Evolutionary conservation across 164 flowering plant species (phyloP), one percentile per base, ranked within the genome.

Genomic region (Piper longum): DNA sequence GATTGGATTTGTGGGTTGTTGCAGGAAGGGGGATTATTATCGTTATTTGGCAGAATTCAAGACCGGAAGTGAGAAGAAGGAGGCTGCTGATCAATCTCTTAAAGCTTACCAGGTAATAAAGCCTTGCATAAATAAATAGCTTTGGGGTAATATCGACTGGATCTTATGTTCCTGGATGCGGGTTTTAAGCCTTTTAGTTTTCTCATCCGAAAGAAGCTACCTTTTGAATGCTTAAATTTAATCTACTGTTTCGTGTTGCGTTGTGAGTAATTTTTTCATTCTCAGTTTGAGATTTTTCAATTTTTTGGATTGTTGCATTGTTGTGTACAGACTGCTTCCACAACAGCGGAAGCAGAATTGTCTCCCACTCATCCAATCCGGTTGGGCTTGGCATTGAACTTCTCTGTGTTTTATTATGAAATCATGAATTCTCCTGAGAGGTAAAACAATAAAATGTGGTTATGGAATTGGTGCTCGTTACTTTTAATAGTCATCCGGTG

Each of bases 281-380:
- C 19, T 39, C 36, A 19, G 39, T 41, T 19, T 2, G 60, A 16
- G 26, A 18, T 18, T 56, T 56, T 16, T 17, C 11, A 40, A 41
- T 43, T 40, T 16, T 43, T 54, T 36, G 44, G 19, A 13, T 64
- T 60, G 55, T 9, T 60, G 39, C 40, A 36, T 54, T 18, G 43
- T 43, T 26, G 9, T 43, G 13, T 55, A 9, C 68, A 85, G 96
- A 84, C 89, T 76, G 96, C 93, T 66, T 74, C 89, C 19, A 74
- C 77, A 62, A 71, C 80, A 36, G 96, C 96, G 48, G 81, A 64
- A 54, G 73, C 83, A 14, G 96, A 89, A 42, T 91, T 89, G 57
- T 85, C 93, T 41, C 78, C 96, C 56, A 89, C 96, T 43, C 96
- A 89, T 70, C 93, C 96, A 2, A 86, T 86, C 61, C 89, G 96